Percentiles rank a stretch among this genome's conserved stretches.
These are phyloP conservation scores for Diaporthe helianthi DNA, from an alignment of 2,329 filamentous ascomycete genomes.

Conservation along the genomic window DNA sequence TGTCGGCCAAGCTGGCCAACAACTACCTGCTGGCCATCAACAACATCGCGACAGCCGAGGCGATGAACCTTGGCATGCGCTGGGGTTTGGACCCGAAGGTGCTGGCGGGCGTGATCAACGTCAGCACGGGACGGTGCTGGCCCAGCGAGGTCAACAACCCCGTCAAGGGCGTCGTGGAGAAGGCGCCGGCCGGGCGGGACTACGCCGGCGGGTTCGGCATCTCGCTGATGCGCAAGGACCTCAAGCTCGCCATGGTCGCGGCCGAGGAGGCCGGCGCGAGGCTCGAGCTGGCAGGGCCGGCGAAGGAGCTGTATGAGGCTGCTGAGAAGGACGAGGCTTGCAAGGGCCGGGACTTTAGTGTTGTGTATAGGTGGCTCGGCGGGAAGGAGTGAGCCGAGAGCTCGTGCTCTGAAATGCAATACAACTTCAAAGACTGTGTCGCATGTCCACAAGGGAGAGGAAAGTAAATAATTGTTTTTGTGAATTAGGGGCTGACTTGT, in stretches of 20 bases:
- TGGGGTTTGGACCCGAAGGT: constrained; percentile 68
- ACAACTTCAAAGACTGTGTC: neutral
- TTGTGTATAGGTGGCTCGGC: constrained; percentile 77
- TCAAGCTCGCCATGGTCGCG: constrained; percentile 75
- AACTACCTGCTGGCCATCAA: constrained; percentile 95
- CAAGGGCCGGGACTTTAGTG: constrained; percentile 79
- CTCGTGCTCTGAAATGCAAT: neutral
- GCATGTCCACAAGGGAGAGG: neutral
- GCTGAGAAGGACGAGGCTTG: constrained; percentile 67
- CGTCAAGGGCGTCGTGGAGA: constrained; percentile 81
- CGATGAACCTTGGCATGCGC: constrained; percentile 69
- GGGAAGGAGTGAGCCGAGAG: constrained; percentile 52
- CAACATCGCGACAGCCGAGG: constrained; percentile 77
- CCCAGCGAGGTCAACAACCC: constrained; percentile 96
- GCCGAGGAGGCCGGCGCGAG: constrained; percentile 71
- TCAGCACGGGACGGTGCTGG: constrained; percentile 95
- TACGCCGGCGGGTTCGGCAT: constrained; percentile 82
- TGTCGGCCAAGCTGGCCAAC: constrained; percentile 94
- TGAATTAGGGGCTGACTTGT: neutral
- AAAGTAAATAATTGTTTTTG: too few relatives aligned
- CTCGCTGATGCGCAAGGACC: constrained; percentile 80
- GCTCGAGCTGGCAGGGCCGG: constrained; percentile 69
- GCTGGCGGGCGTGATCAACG: constrained; percentile 87
- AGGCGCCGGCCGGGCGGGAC: constrained; percentile 76
- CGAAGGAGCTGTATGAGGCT: constrained; percentile 71